These are phyloP conservation scores for Thymus quinquecostatus DNA, from an alignment of 257 asterid genomes.

Conservation along the genomic window DNA sequence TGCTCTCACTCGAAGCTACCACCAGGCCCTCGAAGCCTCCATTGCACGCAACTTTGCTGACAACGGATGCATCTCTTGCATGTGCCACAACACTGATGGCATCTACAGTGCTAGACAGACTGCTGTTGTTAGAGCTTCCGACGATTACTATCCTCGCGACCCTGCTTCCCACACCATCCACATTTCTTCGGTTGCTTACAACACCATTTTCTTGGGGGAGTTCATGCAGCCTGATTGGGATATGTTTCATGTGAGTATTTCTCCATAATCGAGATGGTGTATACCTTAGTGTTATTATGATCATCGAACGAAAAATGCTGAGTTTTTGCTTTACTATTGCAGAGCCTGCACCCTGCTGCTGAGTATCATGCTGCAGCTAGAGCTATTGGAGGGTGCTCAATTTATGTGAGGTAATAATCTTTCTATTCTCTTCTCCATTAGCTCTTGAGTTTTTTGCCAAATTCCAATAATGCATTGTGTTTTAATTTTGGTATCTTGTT, in stretches of 20 bases:
- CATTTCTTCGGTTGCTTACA: conserved; percentile 86
- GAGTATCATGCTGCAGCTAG: conserved; percentile 98
- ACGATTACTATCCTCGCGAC: conserved; percentile 89
- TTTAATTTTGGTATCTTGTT: background rate
- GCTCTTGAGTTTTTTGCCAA: background rate
- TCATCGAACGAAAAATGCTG: conserved; percentile 8
- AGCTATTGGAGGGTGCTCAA: conserved; percentile 67
- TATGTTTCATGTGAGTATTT: conserved; percentile 77
- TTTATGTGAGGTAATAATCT: conserved; percentile 73
- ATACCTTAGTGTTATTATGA: background rate
- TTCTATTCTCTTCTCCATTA: background rate
- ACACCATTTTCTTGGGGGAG: conserved; percentile 83
- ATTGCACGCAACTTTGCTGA: conserved; percentile 76
- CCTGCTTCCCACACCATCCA: conserved; percentile 97
- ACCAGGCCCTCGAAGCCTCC: conserved; percentile 95
- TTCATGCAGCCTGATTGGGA: conserved; percentile 97
- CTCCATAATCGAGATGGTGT: background rate
- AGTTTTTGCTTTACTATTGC: conserved; percentile 27
- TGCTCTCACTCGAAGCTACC: conserved; percentile 83
- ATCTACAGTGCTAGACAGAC: conserved; percentile 81
- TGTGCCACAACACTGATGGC: conserved; percentile 97
- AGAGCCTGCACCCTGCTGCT: conserved; percentile 88
- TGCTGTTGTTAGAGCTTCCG: conserved; percentile 89
- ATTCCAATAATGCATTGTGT: background rate
- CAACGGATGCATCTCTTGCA: conserved; percentile 91